phyloP scores from a whole-genome alignment of 805 yeast species.

The Lachancea thermotolerans region DNA sequence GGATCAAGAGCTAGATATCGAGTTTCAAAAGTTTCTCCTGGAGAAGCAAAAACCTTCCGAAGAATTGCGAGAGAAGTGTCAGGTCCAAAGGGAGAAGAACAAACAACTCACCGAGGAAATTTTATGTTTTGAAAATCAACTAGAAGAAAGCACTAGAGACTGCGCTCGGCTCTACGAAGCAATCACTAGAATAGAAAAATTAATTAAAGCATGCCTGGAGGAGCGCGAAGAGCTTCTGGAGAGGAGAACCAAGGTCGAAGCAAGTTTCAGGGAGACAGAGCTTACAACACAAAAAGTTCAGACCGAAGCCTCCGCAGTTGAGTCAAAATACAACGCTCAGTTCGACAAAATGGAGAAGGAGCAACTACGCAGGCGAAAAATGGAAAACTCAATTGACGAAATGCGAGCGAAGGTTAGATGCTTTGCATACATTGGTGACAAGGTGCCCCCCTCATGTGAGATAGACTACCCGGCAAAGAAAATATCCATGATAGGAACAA shows the following conservation, averaged over 20 bases:
- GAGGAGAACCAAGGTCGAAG: slow-evolving; percentile 18
- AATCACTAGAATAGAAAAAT: slow-evolving; percentile 10
- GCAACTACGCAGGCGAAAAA: slow-evolving; percentile 34
- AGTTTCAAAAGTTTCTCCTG: slow-evolving; percentile 18
- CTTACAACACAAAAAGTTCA: slow-evolving; percentile 19
- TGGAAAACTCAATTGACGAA: slow-evolving; percentile 46
- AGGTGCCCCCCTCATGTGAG: neutral
- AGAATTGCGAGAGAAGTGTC: slow-evolving; percentile 14
- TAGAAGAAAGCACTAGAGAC: slow-evolving; percentile 18
- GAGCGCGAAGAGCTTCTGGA: slow-evolving; percentile 1
- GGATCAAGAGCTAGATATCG: slow-evolving; percentile 15
- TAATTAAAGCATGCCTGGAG: neutral
- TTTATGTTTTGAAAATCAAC: slow-evolving; percentile 13
- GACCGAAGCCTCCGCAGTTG: slow-evolving; percentile 16
- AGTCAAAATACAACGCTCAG: slow-evolving; percentile 19
- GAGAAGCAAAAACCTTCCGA: slow-evolving; percentile 22
- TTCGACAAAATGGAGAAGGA: slow-evolving; percentile 32
- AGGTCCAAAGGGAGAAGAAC: slow-evolving; percentile 12
- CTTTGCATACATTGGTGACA: slow-evolving; percentile 19
- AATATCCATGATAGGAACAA: slow-evolving; percentile 2
- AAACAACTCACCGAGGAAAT: slow-evolving; percentile 13
- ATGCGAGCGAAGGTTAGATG: slow-evolving; percentile 31
- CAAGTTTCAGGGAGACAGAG: slow-evolving; percentile 18
- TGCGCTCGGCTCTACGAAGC: slow-evolving; percentile 9
- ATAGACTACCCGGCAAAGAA: slow-evolving; percentile 17